These are phyloP conservation scores for Cercophora newfieldiana DNA, from an alignment of 495 filamentous ascomycete genomes.

Conservation along the genomic window DNA sequence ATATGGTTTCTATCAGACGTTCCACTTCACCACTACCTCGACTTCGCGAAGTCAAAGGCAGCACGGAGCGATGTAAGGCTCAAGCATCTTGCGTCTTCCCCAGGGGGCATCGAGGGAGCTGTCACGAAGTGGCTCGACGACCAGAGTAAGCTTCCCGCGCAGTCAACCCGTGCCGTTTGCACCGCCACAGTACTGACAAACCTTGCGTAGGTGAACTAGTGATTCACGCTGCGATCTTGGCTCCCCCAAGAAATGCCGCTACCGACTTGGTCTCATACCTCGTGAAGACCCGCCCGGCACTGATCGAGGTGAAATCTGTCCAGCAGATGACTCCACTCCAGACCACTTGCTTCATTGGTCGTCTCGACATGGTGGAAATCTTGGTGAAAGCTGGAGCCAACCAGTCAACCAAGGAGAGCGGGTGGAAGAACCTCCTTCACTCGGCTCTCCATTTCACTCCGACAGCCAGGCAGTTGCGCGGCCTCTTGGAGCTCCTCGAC, in stretches of 20 bases:
- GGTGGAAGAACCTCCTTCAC: slow-evolving; percentile 62
- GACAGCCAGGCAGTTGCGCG: slow-evolving; percentile 32
- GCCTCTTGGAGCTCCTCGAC: slow-evolving; percentile 56
- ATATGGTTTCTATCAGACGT: slow-evolving; percentile 72
- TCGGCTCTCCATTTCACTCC: slow-evolving; percentile 43
- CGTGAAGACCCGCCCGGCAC: slow-evolving; percentile 55
- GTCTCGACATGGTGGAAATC: slow-evolving; percentile 53
- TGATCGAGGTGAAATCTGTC: slow-evolving; percentile 56
- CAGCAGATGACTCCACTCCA: slow-evolving; percentile 62
- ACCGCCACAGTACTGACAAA: slow-evolving; percentile 29
- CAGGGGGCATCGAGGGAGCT: slow-evolving; percentile 59
- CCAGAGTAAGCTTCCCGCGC: slow-evolving; percentile 50
- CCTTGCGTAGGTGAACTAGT: slow-evolving; percentile 57
- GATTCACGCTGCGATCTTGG: slow-evolving; percentile 65
- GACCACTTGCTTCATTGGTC: slow-evolving; percentile 54
- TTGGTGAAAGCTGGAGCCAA: slow-evolving; percentile 66
- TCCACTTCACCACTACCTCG: slow-evolving; percentile 59
- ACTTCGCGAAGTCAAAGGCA: slow-evolving; percentile 59
- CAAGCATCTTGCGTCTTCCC: slow-evolving; percentile 52
- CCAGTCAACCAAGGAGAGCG: slow-evolving; percentile 54
- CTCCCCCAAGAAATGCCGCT: slow-evolving; percentile 36
- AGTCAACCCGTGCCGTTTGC: too few species aligned
- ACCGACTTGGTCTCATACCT: slow-evolving; percentile 62
- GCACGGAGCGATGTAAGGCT: slow-evolving; percentile 55
- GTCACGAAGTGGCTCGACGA: slow-evolving; percentile 61